Base-by-base conservation (phyloP, 768 basidiomycete species). In the Macrocybe gigantea region DNA sequence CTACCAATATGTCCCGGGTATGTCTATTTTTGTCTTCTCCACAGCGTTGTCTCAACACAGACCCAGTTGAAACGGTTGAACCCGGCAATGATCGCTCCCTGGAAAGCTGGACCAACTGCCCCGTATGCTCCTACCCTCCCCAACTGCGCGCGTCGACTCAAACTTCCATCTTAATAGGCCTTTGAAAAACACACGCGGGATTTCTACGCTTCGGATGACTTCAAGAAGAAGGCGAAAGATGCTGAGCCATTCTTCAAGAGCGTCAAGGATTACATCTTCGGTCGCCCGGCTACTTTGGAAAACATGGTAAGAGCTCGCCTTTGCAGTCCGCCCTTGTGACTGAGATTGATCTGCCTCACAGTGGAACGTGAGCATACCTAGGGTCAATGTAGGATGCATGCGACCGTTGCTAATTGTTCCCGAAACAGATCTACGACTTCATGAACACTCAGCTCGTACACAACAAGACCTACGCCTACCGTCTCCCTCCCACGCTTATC, bases 1-100 rank as follows among this genome's bases (percentile, higher is more conserved):
- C 2, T 93, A 92, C 64, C 88, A 92, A 65, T 93, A 93, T 54
- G 78, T 93, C 41, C 87, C 90, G n/a, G 76, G 83, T 79, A 50
- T 42, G 68, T 64, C 14, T 53, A 29, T 8, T 14, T 31, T 50
- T 33, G 8, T 47, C 22, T 22, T 22, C 22, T 2, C 22, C 22
- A 4, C 22, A 22, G 22, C 22, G 4, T 22, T 22, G 22, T 4
- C 22, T 22, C 22, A 22, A 1, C n/a, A 41, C 12, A 6, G 13
- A 12, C 42, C 14, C 47, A 82, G 87, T 90, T 31, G 85, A 91
- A 70, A 89, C 88, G n/a, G 84, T 93, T 42, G 88, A 90, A 63
- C 85, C 89, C 30, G 77, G 75, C 45, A 88, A 90, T 54, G 86
- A 90, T 62, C 81, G 86, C 57, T 86, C 86, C 15, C 71, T 93